Conservation (phyloP, 1,139 yeast species). For the Candida sanyaensis region DNA sequence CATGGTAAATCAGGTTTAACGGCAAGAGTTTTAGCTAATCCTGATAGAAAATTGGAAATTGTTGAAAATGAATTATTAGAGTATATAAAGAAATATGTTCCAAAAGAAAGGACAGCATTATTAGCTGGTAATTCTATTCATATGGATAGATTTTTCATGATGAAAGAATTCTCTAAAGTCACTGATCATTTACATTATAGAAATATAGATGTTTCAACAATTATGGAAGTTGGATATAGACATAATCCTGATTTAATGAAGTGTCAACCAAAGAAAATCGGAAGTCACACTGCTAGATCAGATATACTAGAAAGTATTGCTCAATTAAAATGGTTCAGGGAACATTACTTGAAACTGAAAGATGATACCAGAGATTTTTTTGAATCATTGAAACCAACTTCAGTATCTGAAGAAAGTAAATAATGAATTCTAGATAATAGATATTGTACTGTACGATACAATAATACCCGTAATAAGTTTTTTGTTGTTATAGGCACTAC, state of each 20-base stretch:
- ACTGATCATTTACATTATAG: constrained; percentile 78
- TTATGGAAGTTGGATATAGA: constrained; percentile 77
- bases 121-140: constrained; percentile 93
- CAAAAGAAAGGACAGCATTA: constrained; percentile 57
- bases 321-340: constrained; percentile 77
- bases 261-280: constrained; percentile 61
- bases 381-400: not conserved
- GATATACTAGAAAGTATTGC: constrained; percentile 89
- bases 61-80: constrained; percentile 66
- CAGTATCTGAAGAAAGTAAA: not conserved
- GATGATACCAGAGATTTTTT: constrained; percentile 19
- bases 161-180: constrained; percentile 78
- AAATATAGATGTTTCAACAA: constrained; percentile 81
- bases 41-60: constrained; percentile 49
- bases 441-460: not conserved
- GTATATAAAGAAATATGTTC: constrained; percentile 60
- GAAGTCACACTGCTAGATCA: constrained; percentile 79
- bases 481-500: not conserved
- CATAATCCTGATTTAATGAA: constrained; percentile 67
- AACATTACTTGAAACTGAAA: constrained; percentile 53
- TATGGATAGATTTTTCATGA: constrained; percentile 86
- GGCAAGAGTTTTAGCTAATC: constrained; percentile 60
- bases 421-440: not conserved
- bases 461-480: not conserved
- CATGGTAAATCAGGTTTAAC: constrained; percentile 83